Evolutionary conservation across 352 stramenopile species (phyloP).

Genomic region (Elongisporangium anandrum): DNA sequence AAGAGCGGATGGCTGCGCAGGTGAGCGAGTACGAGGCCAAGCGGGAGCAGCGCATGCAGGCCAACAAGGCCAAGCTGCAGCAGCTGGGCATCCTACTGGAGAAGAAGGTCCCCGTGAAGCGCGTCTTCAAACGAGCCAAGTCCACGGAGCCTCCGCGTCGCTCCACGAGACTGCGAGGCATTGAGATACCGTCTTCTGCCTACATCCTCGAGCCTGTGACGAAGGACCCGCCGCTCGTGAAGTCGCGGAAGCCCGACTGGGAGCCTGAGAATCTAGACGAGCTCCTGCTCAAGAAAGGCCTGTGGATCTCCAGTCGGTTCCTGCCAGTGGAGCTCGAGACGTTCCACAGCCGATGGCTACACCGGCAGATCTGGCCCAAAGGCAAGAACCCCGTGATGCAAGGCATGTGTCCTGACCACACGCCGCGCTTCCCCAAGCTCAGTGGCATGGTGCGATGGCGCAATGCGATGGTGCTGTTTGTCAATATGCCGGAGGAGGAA

Average conservation of each 20-base stretch:
- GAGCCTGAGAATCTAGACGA: not conserved
- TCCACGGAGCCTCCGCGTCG: slow-evolving; percentile 13
- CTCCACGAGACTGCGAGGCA: slow-evolving; percentile 7
- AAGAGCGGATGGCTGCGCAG: not conserved
- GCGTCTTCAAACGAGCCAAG: not conserved
- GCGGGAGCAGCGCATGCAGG: slow-evolving; percentile 42
- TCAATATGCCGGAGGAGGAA: slow-evolving; percentile 34
- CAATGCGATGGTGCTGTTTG: slow-evolving; percentile 52
- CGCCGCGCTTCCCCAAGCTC: slow-evolving; percentile 31
- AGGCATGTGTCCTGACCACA: slow-evolving; percentile 26
- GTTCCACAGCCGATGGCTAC: slow-evolving; percentile 48
- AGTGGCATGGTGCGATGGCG: slow-evolving; percentile 46
- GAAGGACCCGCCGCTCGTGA: slow-evolving; percentile 4
- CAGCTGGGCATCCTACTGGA: slow-evolving; percentile 28
- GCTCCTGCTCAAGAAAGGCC: not conserved
- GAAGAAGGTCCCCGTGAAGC: not conserved
- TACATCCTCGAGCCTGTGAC: not conserved
- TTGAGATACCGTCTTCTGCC: no score
- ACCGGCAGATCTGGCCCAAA: slow-evolving; percentile 42
- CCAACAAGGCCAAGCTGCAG: slow-evolving; percentile 40
- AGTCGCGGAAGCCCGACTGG: not conserved
- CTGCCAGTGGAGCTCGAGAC: slow-evolving; percentile 28
- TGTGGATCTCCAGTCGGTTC: slow-evolving; percentile 12
- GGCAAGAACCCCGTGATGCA: slow-evolving; percentile 53
- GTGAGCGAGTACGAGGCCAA: slow-evolving; percentile 60